Percentiles rank a stretch among this genome's conserved stretches.
Conservation (phyloP, 2,329 filamentous ascomycete species). For the Hymenoscyphus infarciens region DNA sequence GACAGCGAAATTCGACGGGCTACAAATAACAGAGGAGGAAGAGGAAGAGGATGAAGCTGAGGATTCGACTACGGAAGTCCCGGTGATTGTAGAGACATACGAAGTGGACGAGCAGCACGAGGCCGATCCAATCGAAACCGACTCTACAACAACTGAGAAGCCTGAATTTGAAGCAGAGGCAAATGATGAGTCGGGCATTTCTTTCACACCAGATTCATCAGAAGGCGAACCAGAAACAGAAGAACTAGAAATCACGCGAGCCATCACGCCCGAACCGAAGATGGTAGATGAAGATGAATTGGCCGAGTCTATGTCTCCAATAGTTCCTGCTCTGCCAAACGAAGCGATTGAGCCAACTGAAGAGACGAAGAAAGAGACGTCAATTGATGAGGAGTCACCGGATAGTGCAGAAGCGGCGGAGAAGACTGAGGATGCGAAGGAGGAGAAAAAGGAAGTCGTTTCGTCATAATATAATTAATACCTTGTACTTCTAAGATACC, state of each 20-base stretch:
- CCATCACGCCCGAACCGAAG: background rate
- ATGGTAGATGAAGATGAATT: constrained; percentile 8
- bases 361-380: background rate
- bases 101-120: constrained; percentile 28
- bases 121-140: constrained; percentile 7
- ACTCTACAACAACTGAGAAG: constrained; percentile 8
- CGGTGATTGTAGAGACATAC: constrained; percentile 33
- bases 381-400: background rate
- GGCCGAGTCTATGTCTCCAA: constrained; percentile 8
- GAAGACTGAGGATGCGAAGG: constrained; percentile 3
- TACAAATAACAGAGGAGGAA: constrained; percentile 45
- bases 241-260: background rate
- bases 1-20: constrained; percentile 43
- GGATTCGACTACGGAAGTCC: constrained; percentile 23
- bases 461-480: constrained; percentile 7
- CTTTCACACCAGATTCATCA: constrained; percentile 8
- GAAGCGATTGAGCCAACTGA: background rate
- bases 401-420: constrained; percentile 3
- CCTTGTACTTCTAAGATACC: constrained; percentile 21
- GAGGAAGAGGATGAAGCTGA: constrained; percentile 33
- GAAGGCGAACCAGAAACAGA: constrained; percentile 11
- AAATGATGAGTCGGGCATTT: constrained; percentile 3
- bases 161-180: constrained; percentile 9
- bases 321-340: background rate
- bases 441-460: constrained; percentile 11